phyloP scores from a whole-genome alignment of 2,329 filamentous ascomycete genomes.

The Monosporascus ibericus region DNA sequence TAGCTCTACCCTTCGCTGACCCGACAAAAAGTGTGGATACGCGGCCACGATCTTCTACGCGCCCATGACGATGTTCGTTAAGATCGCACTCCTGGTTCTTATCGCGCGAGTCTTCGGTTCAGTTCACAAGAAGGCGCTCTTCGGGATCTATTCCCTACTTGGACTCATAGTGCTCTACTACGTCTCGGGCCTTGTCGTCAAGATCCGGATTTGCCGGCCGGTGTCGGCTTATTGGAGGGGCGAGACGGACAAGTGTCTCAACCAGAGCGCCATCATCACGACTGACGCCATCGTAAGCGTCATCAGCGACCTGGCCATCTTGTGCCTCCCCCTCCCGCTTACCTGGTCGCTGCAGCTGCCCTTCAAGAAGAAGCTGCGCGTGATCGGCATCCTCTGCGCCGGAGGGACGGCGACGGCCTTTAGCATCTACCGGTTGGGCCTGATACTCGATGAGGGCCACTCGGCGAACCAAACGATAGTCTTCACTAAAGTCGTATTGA shows the following conservation, averaged over 20 bases:
- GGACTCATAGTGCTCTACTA: conserved; percentile 33
- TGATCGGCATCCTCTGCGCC: conserved; percentile 23
- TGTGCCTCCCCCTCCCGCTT: conserved; percentile 24
- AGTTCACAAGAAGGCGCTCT: conserved; percentile 31
- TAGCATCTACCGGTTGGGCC: conserved; percentile 22
- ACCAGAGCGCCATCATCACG: conserved; percentile 27
- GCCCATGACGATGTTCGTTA: conserved; percentile 36
- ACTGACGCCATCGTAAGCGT: conserved; percentile 26
- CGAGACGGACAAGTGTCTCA: conserved; percentile 24
- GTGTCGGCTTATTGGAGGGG: conserved; percentile 35
- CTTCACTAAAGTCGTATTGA: conserved; percentile 20
- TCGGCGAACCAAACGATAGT: conserved; percentile 21
- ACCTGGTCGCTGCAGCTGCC: conserved; percentile 27
- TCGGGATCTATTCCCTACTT: conserved; percentile 33
- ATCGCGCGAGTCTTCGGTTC: conserved; percentile 36
- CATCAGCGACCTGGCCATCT: conserved; percentile 25
- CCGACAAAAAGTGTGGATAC: conserved; percentile 28
- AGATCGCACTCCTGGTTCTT: conserved; percentile 37
- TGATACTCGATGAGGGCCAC: conserved; percentile 18
- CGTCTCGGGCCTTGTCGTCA: conserved; percentile 33
- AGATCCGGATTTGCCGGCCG: conserved; percentile 35
- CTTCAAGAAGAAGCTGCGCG: conserved; percentile 21
- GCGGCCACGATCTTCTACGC: conserved; percentile 39
- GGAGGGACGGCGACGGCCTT: conserved; percentile 27
- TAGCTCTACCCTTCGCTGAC: background rate